Evolutionary conservation across 306 rosid species (phyloP), one percentile per base, ranked within the genome.

Genomic region (Cyamopsis tetragonoloba): DNA sequence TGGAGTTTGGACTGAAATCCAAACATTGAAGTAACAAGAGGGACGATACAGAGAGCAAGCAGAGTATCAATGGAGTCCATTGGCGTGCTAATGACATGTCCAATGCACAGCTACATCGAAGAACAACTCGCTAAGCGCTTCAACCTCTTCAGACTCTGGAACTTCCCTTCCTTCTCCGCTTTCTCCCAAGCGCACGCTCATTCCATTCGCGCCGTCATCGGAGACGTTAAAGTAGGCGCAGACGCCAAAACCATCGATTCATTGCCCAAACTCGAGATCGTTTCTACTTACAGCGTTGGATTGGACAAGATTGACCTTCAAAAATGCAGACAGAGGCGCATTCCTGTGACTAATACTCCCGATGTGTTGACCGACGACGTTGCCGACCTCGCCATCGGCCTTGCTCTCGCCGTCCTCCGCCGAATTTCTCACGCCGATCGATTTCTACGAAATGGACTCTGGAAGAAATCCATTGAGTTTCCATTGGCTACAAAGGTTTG

Each of bases 341-440:
- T 89, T 7, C 66, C 76, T n/a, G 91, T 89, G 7, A 73, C 83
- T 1, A 89, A 89, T 68, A 89, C 93, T 0, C 96, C 96, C 2
- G 81, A 83, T 12, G 96, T 87, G 4, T 63, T 89, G 66, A 81
- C 93, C 1, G 87, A 85, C n/a, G 89, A 83, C 19, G 96, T 87
- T 13, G 96, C 96, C n/a, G 96, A 89, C 6, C 20, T 37, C 1
- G 91, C 93, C 11, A 62, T 89, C 26, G 93, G 83, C 9, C 66
- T 87, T 3, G 79, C 82, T 4, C 28, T 89, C 74, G 70, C 86
- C 3, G 87, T 87, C 0, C 39, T 73, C 42, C 41, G 86, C 70
- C 76, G 72, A 58, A 64, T 87, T 68, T 76, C 76, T 17, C 83
- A 58, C 1, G 31, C 62, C 27, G 86, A 86, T 62, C 75, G 85